phyloP scores from a whole-genome alignment of 2,329 filamentous ascomycete species.

The Cercospora beticola region DNA sequence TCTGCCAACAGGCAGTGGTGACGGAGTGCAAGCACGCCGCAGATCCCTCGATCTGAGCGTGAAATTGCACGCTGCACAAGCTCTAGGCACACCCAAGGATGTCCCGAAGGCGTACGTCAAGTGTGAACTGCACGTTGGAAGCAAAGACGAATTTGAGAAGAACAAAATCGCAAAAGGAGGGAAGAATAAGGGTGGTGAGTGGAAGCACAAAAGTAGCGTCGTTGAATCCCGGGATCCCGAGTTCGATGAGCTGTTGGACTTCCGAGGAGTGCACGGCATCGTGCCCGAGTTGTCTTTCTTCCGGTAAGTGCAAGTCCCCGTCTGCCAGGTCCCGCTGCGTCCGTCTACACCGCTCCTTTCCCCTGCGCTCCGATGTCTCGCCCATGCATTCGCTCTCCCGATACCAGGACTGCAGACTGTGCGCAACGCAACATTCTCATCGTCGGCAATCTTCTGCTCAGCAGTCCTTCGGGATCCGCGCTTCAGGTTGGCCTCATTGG shows the following conservation, averaged over 20 bases:
- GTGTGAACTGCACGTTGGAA: constrained; percentile 79
- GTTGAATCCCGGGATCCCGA: constrained; percentile 46
- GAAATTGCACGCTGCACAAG: constrained; percentile 73
- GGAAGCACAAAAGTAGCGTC: constrained; percentile 49
- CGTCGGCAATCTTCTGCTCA: background rate
- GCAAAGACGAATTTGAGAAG: constrained; percentile 49
- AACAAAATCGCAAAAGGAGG: constrained; percentile 48
- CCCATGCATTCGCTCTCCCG: background rate
- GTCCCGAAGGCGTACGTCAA: constrained; percentile 70
- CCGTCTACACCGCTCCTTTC: background rate
- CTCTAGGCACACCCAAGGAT: constrained; percentile 59
- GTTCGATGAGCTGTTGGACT: constrained; percentile 48
- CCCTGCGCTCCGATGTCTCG: background rate
- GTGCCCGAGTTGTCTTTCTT: constrained; percentile 51
- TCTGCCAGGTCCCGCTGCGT: background rate
- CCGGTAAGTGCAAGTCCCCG: constrained; percentile 40
- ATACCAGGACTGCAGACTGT: background rate
- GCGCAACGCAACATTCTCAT: background rate
- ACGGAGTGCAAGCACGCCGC: constrained; percentile 22
- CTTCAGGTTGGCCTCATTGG: background rate
- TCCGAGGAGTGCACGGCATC: constrained; percentile 45
- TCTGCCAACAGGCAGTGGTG: constrained; percentile 43
- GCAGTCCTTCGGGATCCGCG: background rate
- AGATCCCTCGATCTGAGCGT: constrained; percentile 64
- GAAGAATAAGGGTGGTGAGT: constrained; percentile 55